phyloP scores from a whole-genome alignment of 1,284 basidiomycete genomes.

The Ganoderma lucidum region DNA sequence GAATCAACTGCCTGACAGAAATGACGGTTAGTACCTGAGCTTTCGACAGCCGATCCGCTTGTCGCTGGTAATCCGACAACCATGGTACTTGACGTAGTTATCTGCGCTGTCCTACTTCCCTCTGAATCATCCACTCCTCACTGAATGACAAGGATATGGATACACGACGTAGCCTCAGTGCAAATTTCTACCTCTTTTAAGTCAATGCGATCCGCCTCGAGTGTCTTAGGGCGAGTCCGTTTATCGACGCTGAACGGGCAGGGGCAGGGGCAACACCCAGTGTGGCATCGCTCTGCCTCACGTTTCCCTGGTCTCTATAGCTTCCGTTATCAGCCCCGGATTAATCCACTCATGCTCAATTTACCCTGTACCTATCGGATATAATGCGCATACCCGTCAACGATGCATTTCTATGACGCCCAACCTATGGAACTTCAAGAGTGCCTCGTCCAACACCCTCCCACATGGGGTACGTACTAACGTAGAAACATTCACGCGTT shows the following conservation, averaged over 20 bases:
- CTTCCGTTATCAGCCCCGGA: not conserved
- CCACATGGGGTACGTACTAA: not conserved
- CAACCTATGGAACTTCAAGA: not conserved
- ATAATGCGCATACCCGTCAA: not conserved
- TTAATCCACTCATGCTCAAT: not conserved
- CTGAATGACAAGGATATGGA: not conserved
- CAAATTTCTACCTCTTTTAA: not conserved
- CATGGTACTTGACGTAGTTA: not conserved
- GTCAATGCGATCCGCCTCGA: too few species aligned
- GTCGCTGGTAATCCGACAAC: not conserved
- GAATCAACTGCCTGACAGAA: not conserved
- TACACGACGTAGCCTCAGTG: not conserved
- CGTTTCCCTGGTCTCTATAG: not conserved
- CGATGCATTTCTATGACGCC: not conserved
- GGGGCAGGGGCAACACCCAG: too few species aligned
- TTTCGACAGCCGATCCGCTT: not conserved
- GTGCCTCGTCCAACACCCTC: not conserved
- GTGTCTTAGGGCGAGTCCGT: too few species aligned
- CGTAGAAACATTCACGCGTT: not conserved
- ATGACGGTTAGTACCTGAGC: not conserved
- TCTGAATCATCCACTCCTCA: not conserved
- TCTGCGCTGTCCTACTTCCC: not conserved
- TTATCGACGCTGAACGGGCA: too few species aligned
- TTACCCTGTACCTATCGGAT: not conserved
- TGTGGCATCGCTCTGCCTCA: not conserved